These are phyloP conservation scores for Mycena alexandri DNA, from an alignment of 768 basidiomycete species.

Conservation along the genomic window DNA sequence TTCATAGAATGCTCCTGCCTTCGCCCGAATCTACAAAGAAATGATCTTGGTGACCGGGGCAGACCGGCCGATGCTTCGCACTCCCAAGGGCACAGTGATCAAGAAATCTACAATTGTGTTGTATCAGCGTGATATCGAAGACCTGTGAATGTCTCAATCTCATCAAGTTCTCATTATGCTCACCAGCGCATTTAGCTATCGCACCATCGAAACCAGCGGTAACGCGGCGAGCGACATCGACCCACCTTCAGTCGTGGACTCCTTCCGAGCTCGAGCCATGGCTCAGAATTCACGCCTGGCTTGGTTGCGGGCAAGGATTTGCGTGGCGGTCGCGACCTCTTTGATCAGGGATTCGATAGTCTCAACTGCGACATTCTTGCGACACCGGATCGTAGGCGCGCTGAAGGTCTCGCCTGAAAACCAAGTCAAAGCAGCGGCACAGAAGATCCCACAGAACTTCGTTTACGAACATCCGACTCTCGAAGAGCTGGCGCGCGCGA, in stretches of 20 bases:
- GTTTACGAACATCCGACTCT: slow-evolving; percentile 39
- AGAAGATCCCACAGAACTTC: slow-evolving; percentile 27
- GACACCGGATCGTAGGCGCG: slow-evolving; percentile 51
- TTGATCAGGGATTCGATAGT: slow-evolving; percentile 53
- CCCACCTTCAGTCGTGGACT: slow-evolving; percentile 37
- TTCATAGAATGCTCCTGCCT: slow-evolving; percentile 50
- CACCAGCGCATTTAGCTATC: slow-evolving; percentile 30
- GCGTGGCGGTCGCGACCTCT: slow-evolving; percentile 40
- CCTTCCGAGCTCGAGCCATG: slow-evolving; percentile 32
- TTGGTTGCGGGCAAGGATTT: slow-evolving; percentile 30
- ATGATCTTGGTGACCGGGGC: slow-evolving; percentile 59
- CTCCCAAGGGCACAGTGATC: slow-evolving; percentile 63
- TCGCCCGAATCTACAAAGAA: slow-evolving; percentile 65
- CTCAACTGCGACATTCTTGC: slow-evolving; percentile 54
- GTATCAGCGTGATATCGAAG: slow-evolving; percentile 62
- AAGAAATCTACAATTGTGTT: slow-evolving; percentile 56
- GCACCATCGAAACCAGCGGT: slow-evolving; percentile 35
- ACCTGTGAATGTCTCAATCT: too few species aligned
- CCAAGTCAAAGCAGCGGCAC: neutral
- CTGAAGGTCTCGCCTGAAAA: slow-evolving; percentile 27
- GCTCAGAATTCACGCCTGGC: slow-evolving; percentile 40
- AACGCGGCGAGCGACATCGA: slow-evolving; percentile 24
- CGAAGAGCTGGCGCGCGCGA: slow-evolving; percentile 24
- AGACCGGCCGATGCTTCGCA: slow-evolving; percentile 56
- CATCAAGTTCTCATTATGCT: too few species aligned